phyloP scores from a whole-genome alignment of 352 stramenopile genomes.

The Blastocystis sp. region DNA sequence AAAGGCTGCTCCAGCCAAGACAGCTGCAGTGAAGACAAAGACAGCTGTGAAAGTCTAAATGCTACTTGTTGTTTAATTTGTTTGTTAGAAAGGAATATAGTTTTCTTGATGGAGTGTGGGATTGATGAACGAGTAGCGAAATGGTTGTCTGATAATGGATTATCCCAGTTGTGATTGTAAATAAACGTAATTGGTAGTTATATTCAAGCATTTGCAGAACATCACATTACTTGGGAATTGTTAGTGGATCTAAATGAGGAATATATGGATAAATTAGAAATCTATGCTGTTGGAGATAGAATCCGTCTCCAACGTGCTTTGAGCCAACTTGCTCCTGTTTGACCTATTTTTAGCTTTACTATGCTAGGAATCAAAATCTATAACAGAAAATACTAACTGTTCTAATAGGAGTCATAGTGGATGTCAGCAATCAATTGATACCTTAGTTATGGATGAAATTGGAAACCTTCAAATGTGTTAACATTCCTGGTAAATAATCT shows the following conservation, averaged over 20 bases:
- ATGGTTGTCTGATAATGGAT: neutral
- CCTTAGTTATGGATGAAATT: neutral
- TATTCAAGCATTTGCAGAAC: neutral
- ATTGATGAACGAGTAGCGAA: neutral
- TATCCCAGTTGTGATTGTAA: neutral
- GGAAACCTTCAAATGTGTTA: neutral
- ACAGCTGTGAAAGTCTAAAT: no score
- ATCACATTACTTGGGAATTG: neutral
- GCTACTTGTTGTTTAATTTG: no score
- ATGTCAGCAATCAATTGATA: neutral
- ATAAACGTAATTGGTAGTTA: neutral
- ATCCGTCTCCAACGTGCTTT: slow-evolving; percentile 7
- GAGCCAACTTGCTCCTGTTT: neutral
- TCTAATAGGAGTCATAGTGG: neutral
- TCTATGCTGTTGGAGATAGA: slow-evolving; percentile 14
- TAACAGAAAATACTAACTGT: neutral
- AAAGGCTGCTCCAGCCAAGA: no score
- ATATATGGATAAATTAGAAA: neutral
- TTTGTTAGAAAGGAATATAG: no score
- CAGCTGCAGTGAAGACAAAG: no score
- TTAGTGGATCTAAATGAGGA: neutral
- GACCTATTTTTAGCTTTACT: neutral
- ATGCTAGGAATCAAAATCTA: neutral
- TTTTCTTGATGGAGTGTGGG: neutral
- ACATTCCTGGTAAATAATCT: neutral